phyloP scores from a whole-genome alignment of 2,329 filamentous ascomycete species.

The Emmonsia crescens region DNA sequence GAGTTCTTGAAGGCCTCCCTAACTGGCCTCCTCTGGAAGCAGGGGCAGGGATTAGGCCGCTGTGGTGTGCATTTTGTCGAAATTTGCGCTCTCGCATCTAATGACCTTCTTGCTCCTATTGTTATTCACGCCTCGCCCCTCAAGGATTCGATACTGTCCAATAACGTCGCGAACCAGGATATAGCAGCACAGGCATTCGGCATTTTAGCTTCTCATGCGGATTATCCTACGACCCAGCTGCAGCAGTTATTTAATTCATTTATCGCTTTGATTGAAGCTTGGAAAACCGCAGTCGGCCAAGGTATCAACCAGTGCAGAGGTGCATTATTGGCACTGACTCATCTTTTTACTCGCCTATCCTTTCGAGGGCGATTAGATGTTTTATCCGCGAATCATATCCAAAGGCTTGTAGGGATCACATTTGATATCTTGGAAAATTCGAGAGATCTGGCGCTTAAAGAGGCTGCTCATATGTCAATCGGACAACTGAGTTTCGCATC shows the following conservation, averaged over 20 bases:
- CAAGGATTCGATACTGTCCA: constrained; percentile 54
- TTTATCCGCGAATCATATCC: constrained; percentile 27
- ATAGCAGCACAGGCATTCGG: constrained; percentile 53
- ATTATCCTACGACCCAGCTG: constrained; percentile 19
- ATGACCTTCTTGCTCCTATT: constrained; percentile 42
- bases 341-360: constrained; percentile 45
- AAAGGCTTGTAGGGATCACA: constrained; percentile 34
- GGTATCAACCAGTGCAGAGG: constrained; percentile 51
- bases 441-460: constrained; percentile 46
- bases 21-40: constrained; percentile 32
- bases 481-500: constrained; percentile 52
- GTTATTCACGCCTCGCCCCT: constrained; percentile 41
- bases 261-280: constrained; percentile 37
- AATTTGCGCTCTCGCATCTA: constrained; percentile 45
- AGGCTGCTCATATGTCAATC: constrained; percentile 47
- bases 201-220: constrained; percentile 58
- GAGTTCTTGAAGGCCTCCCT: constrained; percentile 36
- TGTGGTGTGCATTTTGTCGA: constrained; percentile 43
- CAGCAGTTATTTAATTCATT: constrained; percentile 35
- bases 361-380: constrained; percentile 35
- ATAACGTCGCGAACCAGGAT: constrained; percentile 56
- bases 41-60: constrained; percentile 32
- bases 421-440: constrained; percentile 44
- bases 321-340: constrained; percentile 48
- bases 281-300: constrained; percentile 51